Evolutionary conservation across 192 early-diverging fungal genomes (phyloP), one percentile per base, ranked within the genome.

Genomic region (Dimargaris xerosporica): DNA sequence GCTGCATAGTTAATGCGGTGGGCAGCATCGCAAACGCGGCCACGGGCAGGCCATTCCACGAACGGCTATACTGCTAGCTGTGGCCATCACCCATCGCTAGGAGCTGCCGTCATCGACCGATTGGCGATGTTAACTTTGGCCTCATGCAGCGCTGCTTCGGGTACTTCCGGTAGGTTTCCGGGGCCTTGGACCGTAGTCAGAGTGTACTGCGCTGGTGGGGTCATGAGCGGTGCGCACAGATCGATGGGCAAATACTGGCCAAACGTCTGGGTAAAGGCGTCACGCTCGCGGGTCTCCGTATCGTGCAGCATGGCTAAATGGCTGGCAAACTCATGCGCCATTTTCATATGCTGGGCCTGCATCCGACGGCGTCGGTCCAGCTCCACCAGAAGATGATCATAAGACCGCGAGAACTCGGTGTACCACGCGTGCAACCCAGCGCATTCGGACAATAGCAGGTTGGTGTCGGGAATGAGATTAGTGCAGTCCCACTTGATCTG

Each of bases 271-370:
- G 43, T 60, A n/a, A 60, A 60, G 5, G 39, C 41, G 30, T 60
- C 58, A 6, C 58, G 58, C 23, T 60, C 58, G n/a, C 13, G 15
- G 21, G 21, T 60, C 42, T 60, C 58, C n/a, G 58, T 26, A 5
- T 41, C n/a, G 7, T 60, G 26, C 28, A 60, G 39, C 17, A 39
- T 44, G 26, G 58, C 41, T 10, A 60, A 43, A n/a, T 60, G 58
- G 42, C 13, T 13, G 11, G 58, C 34, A 34, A 60, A 60, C 42
- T 60, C 58, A 15, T 41, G 13, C 41, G 58, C 58, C 39, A 60
- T n/a, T 9, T 71, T 15, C 54, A 54, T 16, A 7, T 66, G 68
- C 61, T 75, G 48, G 44, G 70, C 62, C 53, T 73, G 43, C 60
- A 63, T 16, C 64, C 30, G 44, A 23, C 62, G 56, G 55, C 45